A percentile compares a stretch with the other conserved stretches of the same genome.
Conservation (phyloP, 768 basidiomycete genomes). For the Crepidotus variabilis region DNA sequence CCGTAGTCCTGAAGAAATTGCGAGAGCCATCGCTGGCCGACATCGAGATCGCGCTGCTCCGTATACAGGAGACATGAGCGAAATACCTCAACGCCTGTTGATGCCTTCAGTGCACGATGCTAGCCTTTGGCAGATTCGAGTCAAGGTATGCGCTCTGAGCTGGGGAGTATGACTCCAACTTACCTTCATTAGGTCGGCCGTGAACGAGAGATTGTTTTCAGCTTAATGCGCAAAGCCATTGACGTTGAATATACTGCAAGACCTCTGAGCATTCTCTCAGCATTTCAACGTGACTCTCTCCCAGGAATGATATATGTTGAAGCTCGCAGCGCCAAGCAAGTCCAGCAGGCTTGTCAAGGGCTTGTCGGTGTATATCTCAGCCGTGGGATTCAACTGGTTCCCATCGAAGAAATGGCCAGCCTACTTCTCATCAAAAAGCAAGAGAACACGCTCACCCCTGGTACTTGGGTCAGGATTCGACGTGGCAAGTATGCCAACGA, state of each 20-base stretch:
- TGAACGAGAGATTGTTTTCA: conserved; percentile 90
- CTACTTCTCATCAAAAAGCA: conserved; percentile 95
- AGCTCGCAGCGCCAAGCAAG: conserved; percentile 83
- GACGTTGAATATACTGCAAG: conserved; percentile 74
- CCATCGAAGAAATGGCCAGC: conserved; percentile 97
- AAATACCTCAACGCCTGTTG: conserved; percentile 86
- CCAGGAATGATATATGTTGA: conserved; percentile 97
- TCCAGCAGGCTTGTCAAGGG: conserved; percentile 80
- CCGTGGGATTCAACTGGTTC: conserved; percentile 80
- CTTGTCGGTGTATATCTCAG: conserved; percentile 90
- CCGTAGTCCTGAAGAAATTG: conserved; percentile 80
- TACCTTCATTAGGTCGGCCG: conserved; percentile 63
- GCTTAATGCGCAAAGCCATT: conserved; percentile 91
- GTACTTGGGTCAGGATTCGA: conserved; percentile 93
- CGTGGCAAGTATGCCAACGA: conserved; percentile 94
- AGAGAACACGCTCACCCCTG: conserved; percentile 76
- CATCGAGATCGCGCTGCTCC: conserved; percentile 66
- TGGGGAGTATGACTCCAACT: neutral
- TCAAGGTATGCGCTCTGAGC: conserved; percentile 57
- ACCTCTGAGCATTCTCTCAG: conserved; percentile 85
- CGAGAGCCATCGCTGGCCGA: conserved; percentile 74
- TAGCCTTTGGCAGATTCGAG: conserved; percentile 91
- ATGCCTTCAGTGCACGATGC: conserved; percentile 98
- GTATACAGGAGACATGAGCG: conserved; percentile 90
- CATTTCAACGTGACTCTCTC: conserved; percentile 94